A percentile compares a stretch with the other conserved stretches of the same genome.
Evolutionary conservation across 2,329 filamentous ascomycete genomes (phyloP).

Genomic region (Diaporthe ampelina): DNA sequence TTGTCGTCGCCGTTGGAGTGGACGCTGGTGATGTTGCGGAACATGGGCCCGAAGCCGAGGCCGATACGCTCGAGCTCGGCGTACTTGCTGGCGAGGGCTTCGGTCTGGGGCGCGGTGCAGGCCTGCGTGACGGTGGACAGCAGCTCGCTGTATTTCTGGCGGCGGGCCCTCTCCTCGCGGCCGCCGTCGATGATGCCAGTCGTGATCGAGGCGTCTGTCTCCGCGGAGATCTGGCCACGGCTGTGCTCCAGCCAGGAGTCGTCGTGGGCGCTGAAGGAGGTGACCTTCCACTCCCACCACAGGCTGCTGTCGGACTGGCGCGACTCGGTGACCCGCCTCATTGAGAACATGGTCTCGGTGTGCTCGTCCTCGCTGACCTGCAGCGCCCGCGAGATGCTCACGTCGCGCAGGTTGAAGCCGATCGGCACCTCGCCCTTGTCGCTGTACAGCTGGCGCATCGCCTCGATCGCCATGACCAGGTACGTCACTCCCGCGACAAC

Average conservation of each 20-base stretch:
- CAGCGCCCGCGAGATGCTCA: constrained; percentile 37
- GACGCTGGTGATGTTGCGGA: constrained; percentile 38
- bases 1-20: constrained; percentile 5
- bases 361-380: constrained; percentile 40
- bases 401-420: constrained; percentile 38
- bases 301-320: constrained; percentile 36
- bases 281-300: constrained; percentile 40
- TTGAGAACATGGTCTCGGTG: constrained; percentile 37
- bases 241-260: constrained; percentile 36
- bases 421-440: constrained; percentile 21
- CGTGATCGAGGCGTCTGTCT: constrained; percentile 29
- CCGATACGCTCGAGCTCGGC: constrained; percentile 38
- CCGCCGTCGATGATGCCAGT: constrained; percentile 34
- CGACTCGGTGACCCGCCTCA: constrained; percentile 35
- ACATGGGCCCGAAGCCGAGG: constrained; percentile 38
- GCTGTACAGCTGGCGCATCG: constrained; percentile 42
- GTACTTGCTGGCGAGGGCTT: constrained; percentile 34
- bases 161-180: constrained; percentile 25
- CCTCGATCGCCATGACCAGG: constrained; percentile 42
- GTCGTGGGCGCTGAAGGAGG: constrained; percentile 34
- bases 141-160: constrained; percentile 24
- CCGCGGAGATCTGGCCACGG: constrained; percentile 34
- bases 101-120: constrained; percentile 30
- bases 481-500: constrained; percentile 44
- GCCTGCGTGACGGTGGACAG: constrained; percentile 24